Evolutionary conservation across 768 basidiomycete genomes (phyloP).

Genomic region (Dentipellis fragilis): DNA sequence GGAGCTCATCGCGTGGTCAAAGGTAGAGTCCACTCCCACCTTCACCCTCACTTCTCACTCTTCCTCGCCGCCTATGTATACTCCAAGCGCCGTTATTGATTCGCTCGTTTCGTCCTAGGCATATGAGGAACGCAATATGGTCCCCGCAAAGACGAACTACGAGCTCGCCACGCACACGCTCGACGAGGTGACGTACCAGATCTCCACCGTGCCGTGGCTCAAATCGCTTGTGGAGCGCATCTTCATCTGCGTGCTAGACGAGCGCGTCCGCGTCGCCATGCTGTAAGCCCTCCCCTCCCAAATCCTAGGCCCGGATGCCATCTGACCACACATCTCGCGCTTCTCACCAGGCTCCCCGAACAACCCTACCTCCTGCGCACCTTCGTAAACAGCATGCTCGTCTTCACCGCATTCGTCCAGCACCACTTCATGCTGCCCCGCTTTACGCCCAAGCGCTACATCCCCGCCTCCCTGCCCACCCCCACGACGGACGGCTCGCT

Average conservation of each 20-base stretch:
- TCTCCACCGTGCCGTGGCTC: constrained; percentile 29
- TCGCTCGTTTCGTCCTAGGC: neutral
- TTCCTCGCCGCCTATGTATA: no score
- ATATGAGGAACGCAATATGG: constrained; percentile 33
- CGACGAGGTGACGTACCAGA: constrained; percentile 29
- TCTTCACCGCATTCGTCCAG: neutral
- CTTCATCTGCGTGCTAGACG: constrained; percentile 30
- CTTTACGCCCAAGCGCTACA: neutral
- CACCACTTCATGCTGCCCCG: neutral
- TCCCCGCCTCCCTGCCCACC: neutral
- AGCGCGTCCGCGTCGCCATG: constrained; percentile 37
- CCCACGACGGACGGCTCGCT: neutral
- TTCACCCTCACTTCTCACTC: no score
- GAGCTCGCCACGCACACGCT: constrained; percentile 30
- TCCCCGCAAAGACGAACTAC: constrained; percentile 30
- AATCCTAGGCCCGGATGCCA: no score
- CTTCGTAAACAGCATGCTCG: neutral
- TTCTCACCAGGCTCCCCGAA: neutral
- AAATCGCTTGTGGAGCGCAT: constrained; percentile 25
- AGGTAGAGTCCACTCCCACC: constrained; percentile 24
- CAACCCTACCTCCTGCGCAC: neutral
- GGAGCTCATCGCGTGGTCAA: constrained; percentile 29
- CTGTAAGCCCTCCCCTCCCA: constrained; percentile 32
- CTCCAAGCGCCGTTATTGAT: no score
- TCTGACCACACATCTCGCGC: neutral